Base-by-base conservation (phyloP, 2,329 filamentous ascomycete species). In the Sporothrix globosa region DNA sequence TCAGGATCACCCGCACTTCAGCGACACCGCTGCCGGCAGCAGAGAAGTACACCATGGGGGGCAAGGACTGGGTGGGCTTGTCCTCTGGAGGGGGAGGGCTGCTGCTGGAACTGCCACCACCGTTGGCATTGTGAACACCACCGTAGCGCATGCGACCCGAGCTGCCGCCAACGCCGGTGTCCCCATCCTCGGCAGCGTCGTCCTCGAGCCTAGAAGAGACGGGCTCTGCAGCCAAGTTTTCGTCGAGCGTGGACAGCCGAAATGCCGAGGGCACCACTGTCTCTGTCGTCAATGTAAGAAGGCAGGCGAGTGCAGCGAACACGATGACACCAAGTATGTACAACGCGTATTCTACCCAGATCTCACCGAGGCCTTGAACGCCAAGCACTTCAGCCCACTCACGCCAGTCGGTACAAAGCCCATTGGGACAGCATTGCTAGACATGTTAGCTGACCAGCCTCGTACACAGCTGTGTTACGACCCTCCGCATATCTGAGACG, bases 1-100 rank as follows among this genome's bases (percentile, higher is more conserved):
- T 97, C n/a, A 98, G 87, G 71, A 98, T 98, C 72, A 98, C 96
- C 74, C 96, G 94, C 70, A 98, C 95, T 81, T 99, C 96, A 7
- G 96, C 96, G 14, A 99, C 96, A 75, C 96, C 96, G 80, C 93
- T 97, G 65, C 96, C 96, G 54, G 95, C 95, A 71, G 95, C 96
- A 9, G 96, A 94, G 79, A 97, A 99, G 80, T 97, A 99, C 5
- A 95, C 87, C 90, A 96, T 96, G 0, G 92, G 91, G 2, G 63
- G 41, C 2, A 14, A 50, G 17, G 69, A 67, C 53, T 63, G 67
- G n/a, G 14, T 17, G 13, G 70, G 19, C 11, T 67, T 61, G n/a
- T 27, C n/a, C n/a, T 71, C 53, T 4, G 39, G 24, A 4, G 52
- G 56, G 21, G 67, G 46, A 7, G 70, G 56, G 19, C 52, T 71